A percentile compares a stretch with the other conserved stretches of the same genome.
These are phyloP conservation scores for Penicillium decumbens DNA, from an alignment of 2,329 filamentous ascomycete species.

Conservation along the genomic window DNA sequence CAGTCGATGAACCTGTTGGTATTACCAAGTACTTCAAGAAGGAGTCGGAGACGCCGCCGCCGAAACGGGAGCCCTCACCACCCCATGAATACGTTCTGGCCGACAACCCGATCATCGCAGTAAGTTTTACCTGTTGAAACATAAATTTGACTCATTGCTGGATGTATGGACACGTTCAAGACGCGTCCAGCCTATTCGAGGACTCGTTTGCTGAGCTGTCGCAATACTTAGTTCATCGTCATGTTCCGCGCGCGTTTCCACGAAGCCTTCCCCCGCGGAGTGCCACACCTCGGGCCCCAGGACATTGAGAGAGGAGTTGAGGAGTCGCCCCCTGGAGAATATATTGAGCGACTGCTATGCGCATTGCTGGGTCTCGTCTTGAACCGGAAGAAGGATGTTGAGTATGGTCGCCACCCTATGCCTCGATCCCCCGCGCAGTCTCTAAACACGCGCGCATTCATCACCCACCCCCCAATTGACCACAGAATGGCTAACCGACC, in stretches of 20 bases:
- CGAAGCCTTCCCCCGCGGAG: constrained; percentile 80
- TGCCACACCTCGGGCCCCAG: constrained; percentile 87
- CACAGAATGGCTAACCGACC: constrained; percentile 27
- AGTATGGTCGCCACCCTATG: constrained; percentile 59
- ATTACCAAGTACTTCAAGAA: constrained; percentile 49
- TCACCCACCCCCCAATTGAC: constrained; percentile 5
- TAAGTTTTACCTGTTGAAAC: constrained; percentile 51
- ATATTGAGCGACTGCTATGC: constrained; percentile 83
- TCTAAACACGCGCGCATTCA: constrained; percentile 9
- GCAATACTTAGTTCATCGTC: constrained; percentile 73
- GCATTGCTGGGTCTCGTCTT: constrained; percentile 80
- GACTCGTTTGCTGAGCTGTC: constrained; percentile 34
- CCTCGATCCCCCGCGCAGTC: constrained; percentile 11
- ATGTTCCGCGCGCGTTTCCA: constrained; percentile 95
- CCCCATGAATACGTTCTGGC: constrained; percentile 84
- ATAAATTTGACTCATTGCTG: constrained; percentile 36
- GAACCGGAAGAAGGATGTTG: constrained; percentile 97
- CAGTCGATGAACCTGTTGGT: constrained; percentile 39
- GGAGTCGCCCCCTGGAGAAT: constrained; percentile 71
- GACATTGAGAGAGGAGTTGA: constrained; percentile 85
- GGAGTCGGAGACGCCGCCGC: constrained; percentile 55
- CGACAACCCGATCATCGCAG: constrained; percentile 87
- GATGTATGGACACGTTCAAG: constrained; percentile 10
- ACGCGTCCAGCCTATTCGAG: constrained; percentile 28
- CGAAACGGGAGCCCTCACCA: constrained; percentile 80